These are phyloP conservation scores for Priceomyces fermenticarens DNA, from an alignment of 805 yeast genomes.

Conservation along the genomic window DNA sequence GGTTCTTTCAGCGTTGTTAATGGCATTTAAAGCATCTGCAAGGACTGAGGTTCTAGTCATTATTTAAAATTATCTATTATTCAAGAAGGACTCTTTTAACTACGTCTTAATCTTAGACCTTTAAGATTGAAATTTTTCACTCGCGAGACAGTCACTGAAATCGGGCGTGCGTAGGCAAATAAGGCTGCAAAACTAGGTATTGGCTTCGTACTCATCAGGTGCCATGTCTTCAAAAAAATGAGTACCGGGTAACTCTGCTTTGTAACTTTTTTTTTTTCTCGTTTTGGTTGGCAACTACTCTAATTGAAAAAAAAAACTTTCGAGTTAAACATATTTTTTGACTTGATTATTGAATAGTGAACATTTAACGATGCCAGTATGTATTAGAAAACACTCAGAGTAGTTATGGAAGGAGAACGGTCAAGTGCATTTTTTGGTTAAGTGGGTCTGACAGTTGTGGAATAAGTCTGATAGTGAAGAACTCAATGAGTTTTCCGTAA, in stretches of 20 bases:
- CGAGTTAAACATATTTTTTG: not conserved
- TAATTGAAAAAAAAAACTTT: not conserved
- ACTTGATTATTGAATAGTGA: not conserved
- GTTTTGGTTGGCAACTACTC: not conserved
- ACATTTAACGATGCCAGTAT: slow-evolving; percentile 40
- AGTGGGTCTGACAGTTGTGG: no score
- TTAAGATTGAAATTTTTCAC: slow-evolving; percentile 1
- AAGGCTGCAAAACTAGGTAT: no score
- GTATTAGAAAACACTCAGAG: slow-evolving; percentile 15
- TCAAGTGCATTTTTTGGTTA: no score
- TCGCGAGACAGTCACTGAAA: not conserved
- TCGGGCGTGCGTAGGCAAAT: no score
- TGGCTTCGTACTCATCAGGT: no score
- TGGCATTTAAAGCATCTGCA: slow-evolving; percentile 97
- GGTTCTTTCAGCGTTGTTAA: slow-evolving; percentile 98
- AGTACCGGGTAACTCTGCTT: not conserved
- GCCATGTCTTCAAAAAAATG: no score
- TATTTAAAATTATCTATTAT: slow-evolving; percentile 19
- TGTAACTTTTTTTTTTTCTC: slow-evolving; percentile 1
- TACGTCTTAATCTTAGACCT: not conserved
- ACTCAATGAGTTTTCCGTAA: no score
- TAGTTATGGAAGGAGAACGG: no score
- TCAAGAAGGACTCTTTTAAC: not conserved
- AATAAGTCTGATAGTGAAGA: no score
- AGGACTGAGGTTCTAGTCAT: slow-evolving; percentile 98